phyloP scores from a whole-genome alignment of 2,329 filamentous ascomycete genomes.

The Cryphonectria radicalis region DNA sequence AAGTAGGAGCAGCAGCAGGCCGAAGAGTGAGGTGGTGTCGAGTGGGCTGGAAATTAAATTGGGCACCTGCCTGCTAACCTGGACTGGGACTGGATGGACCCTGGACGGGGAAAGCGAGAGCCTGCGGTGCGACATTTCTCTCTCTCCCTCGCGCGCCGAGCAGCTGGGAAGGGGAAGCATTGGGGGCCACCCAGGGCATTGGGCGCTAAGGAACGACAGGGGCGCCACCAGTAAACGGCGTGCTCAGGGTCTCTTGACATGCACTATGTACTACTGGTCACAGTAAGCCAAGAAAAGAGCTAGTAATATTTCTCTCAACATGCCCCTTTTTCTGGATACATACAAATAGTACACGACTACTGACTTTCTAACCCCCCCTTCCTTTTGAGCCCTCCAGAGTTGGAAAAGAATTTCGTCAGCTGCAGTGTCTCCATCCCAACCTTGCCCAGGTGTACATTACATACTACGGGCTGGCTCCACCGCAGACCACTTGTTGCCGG shows the following conservation, averaged over 20 bases:
- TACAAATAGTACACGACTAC: not conserved
- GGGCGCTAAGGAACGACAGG: not conserved
- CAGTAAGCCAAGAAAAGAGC: not conserved
- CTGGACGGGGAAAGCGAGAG: constrained; percentile 12
- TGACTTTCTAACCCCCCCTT: not conserved
- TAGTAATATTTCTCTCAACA: not conserved
- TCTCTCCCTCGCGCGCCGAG: constrained; percentile 12
- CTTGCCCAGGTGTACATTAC: not conserved
- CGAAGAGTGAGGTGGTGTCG: constrained; percentile 12
- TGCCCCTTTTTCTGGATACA: not conserved
- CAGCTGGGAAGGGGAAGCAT: not conserved
- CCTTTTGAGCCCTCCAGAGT: not conserved
- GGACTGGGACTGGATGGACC: not conserved
- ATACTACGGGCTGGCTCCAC: not conserved
- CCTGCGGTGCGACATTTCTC: constrained; percentile 17
- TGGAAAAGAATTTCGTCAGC: not conserved
- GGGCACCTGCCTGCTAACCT: constrained; percentile 17
- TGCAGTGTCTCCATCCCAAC: not conserved
- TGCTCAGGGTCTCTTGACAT: not conserved
- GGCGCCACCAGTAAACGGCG: not conserved
- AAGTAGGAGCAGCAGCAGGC: constrained; percentile 9
- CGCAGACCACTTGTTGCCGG: constrained; percentile 12
- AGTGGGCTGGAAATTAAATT: constrained; percentile 26
- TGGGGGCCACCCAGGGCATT: not conserved
- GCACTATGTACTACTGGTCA: not conserved